Percentiles rank a stretch among this genome's conserved stretches.
These are phyloP conservation scores for Citrullus amarus DNA, from an alignment of 306 rosid genomes.

Conservation along the genomic window DNA sequence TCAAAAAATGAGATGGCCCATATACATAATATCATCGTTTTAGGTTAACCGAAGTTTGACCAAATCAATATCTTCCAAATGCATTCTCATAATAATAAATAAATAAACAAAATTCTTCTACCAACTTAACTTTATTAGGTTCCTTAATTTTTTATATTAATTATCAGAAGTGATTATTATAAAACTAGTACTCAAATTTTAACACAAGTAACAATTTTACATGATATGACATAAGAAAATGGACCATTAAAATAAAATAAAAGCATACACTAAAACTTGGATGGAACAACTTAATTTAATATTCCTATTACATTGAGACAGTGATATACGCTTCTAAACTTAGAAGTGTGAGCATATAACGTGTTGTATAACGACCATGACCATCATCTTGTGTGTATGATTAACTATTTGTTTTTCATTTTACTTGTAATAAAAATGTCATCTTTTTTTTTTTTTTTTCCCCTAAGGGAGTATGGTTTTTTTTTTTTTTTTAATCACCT, in stretches of 20 bases:
- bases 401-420: not conserved
- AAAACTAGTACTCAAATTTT: not conserved
- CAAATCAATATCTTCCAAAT: not conserved
- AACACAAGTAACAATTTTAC: not conserved
- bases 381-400: no score
- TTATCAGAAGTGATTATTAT: not conserved
- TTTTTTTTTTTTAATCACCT: not conserved
- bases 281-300: not conserved
- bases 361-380: no score
- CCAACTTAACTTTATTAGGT: not conserved
- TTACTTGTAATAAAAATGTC: not conserved
- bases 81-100: not conserved
- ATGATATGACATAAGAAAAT: not conserved
- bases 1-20: not conserved
- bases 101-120: not conserved
- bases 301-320: not conserved
- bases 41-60: not conserved
- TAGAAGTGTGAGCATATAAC: not conserved
- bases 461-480: not conserved
- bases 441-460: not conserved
- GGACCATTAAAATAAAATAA: not conserved
- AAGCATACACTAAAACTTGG: not conserved
- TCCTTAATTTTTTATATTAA: not conserved
- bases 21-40: not conserved
- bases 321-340: not conserved